Base-by-base conservation (phyloP, 2,329 filamentous ascomycete species). In the Colletotrichum sp. region DNA sequence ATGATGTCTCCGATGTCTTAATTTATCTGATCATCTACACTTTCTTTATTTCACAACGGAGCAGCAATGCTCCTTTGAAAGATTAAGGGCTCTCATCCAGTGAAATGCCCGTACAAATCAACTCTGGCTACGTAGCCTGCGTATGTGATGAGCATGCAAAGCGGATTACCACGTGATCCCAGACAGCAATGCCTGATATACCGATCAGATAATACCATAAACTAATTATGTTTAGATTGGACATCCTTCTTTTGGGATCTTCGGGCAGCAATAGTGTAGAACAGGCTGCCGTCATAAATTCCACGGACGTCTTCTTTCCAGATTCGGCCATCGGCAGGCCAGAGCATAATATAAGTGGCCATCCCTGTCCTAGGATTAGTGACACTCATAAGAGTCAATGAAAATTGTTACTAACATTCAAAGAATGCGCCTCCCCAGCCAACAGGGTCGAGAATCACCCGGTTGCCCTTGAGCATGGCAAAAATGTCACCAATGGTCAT, bases 251-350 rank as follows among this genome's bases (percentile, higher is more conserved):
- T 62, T 15, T 32, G 16, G 7, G 57, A 28, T 28, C 68, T 52
- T 4, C 69, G 57, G 8, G 39, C 63, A 9, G 62, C 71, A 59
- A 70, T 72, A 13, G 39, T 75, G 68, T 78, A 70, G 26, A 76
- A 73, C 8, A 74, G 16, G 65, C 74, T 76, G n/a, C 76, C 80
- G 44, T 81, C 80, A 8, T 79, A 81, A 7, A 81, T 32, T 5
- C 75, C 74, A 1, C 80, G 78, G 9, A 81, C 75, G 10, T 92
- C 90, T 62, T 92, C 90, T 82, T 92, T 92, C 79, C 82, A 85
- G 82, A 92, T 87, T 67, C 84, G 84, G 0, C 90, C 90, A 79
- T 92, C 89, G 55, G 87, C 85, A 0, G 90, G 90, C 88, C 80
- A 81, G 2, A 91, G 82, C 60, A 92, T 83, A 18, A 91, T 79